Evolutionary conservation across 1,139 yeast species (phyloP), one percentile per base, ranked within the genome.

Genomic region (Saccharomyces hybrid): DNA sequence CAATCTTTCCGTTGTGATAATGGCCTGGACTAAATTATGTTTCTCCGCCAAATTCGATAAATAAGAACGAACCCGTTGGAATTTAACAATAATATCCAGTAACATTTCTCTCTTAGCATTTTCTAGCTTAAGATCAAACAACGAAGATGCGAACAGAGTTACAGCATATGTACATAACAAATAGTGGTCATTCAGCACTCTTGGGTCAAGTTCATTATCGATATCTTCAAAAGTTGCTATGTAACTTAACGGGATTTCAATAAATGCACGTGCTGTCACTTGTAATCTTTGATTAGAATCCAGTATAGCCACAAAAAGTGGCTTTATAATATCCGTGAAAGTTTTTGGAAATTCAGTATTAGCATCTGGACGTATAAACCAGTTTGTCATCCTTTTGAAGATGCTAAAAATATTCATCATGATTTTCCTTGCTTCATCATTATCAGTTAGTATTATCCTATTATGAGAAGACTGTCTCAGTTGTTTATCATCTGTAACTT

Each of bases 361-460:
- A 14, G 53, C 52, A 27, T 57, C 54, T 8, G 67, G 63, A 11
- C 62, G 52, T 16, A 66, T 58, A 46, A 63, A 66, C 51, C 60
- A 66, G 47, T 62, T 61, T 1, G 68, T 60, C 54, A 67, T 59
- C 42, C 66, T 59, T 55, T 64, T 66, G 56, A 67, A 67, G 23
- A 67, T 65, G 50, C 69, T 62, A 46, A 67, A 66, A 9, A 67
- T 64, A 30, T 65, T 67, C 52, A 64, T 59, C 64, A 67, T 61
- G 5, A 67, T 61, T 28, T 61, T 61, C 53, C 72, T 59, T 7
- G 69, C 70, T 51, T 61, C 62, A 34, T 64, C 65, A 34, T 61
- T 58, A 13, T 61, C 57, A 6, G 28, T 27, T 8, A 46, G 47
- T 14, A 54, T 52, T 20, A 41, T 46, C 31, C 38, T 28, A 13